Evolutionary conservation across 2,329 filamentous ascomycete genomes (phyloP), one percentile per base, ranked within the genome.

Genomic region (Aschersonia sp.): DNA sequence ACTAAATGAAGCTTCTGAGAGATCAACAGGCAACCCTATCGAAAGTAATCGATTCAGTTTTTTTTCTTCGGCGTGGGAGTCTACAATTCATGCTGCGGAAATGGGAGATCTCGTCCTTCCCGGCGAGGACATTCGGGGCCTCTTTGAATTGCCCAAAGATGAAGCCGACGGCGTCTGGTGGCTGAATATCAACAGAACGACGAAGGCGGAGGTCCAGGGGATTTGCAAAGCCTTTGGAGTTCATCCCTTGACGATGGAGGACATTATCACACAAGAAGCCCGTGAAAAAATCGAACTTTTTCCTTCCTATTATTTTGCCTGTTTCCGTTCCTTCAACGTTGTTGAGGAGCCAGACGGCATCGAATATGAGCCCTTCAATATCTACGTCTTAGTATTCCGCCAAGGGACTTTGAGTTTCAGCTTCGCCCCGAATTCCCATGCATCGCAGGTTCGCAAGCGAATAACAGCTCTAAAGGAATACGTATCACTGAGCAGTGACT

Each of bases 261-360:
- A 98, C 71, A 96, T 98, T 55, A 83, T 84, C 51, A 94, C 87
- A 0, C 89, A 96, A 62, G 92, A 98, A 67, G 85, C 89, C 9
- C 89, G 92, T 43, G 92, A 98, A 69, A 98, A 98, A 72, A 95
- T 98, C 48, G 92, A 98, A 66, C 75, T 98, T 30, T 98, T 98
- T 69, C 85, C 87, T 30, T 88, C 89, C 42, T 98, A 98, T 70
- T 98, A 98, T 68, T 97, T 98, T 64, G 87, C 95, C 46, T 94
- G 87, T 64, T 98, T 97, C 75, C 82, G 91, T 47, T 95, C 89
- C 2, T 98, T 97, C 71, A 85, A 80, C 56, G 68, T 77, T 7
- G 84, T 91, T 48, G 73, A 87, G 54, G 85, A 94, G 55, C 83
- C 86, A 56, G 77, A 82, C 35, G 82, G 83, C 45, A 79, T 86